Conservation (phyloP, 2,329 filamentous ascomycete genomes). For the Leptodontidium sp. region DNA sequence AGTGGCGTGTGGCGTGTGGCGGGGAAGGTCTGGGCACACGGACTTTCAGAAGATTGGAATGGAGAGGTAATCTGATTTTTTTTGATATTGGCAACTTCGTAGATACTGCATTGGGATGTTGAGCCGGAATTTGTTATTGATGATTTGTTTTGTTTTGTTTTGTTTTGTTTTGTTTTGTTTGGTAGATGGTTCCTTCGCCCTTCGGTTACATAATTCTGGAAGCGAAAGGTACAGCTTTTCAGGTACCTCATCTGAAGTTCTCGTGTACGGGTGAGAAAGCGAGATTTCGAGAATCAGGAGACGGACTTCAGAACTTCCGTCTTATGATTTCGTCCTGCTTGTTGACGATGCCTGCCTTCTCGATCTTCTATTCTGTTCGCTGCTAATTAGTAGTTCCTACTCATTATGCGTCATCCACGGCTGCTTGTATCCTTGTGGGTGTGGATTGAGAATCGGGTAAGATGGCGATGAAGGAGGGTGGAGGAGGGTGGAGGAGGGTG, state of each 20-base stretch:
- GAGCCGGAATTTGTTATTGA: background rate
- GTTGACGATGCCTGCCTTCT: background rate
- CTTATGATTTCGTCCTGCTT: background rate
- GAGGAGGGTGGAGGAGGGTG: background rate
- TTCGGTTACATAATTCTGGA: background rate
- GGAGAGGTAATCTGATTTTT: background rate
- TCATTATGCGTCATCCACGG: background rate
- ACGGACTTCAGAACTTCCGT: background rate
- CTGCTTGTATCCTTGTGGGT: background rate
- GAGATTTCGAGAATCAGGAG: background rate
- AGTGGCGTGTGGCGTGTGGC: background rate
- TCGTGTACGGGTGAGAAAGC: background rate
- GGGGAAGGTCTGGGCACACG: background rate
- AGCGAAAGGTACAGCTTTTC: background rate
- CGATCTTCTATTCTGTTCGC: background rate
- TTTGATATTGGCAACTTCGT: slow-evolving; percentile 9
- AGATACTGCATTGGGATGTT: background rate
- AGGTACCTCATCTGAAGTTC: background rate
- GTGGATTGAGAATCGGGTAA: background rate
- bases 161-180: background rate
- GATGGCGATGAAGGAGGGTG: background rate
- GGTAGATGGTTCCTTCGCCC: background rate
- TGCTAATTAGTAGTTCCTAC: background rate
- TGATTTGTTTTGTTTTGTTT: background rate
- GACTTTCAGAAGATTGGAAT: background rate